phyloP scores from a whole-genome alignment of 2,329 filamentous ascomycete species.

The Chrysoporthe deuterocubensis region DNA sequence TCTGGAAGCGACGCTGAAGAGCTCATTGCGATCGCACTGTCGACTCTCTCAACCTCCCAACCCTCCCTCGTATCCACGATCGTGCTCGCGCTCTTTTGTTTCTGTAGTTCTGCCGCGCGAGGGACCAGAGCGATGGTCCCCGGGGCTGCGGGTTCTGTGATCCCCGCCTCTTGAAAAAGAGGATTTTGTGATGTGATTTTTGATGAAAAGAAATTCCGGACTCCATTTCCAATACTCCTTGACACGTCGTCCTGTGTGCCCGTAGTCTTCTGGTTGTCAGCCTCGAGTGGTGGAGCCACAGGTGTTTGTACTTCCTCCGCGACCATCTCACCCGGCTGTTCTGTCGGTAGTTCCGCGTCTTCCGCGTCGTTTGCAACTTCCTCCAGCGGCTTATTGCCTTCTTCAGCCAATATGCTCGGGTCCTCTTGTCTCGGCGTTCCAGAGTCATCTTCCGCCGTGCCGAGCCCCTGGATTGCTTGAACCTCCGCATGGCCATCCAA shows the following conservation, averaged over 20 bases:
- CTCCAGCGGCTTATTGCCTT: not conserved
- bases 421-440: not conserved
- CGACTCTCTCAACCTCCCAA: conserved; percentile 21
- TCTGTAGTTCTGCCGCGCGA: conserved; percentile 29
- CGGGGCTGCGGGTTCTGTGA: conserved; percentile 30
- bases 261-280: conserved; percentile 3
- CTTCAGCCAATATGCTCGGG: conserved; percentile 30
- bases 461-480: not conserved
- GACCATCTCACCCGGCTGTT: not conserved
- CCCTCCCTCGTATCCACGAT: conserved; percentile 22
- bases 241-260: conserved; percentile 7
- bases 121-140: conserved; percentile 28
- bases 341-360: conserved; percentile 7
- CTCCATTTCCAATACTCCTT: conserved; percentile 12
- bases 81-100: conserved; percentile 27
- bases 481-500: not conserved
- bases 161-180: conserved; percentile 30
- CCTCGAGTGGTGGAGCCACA: not conserved
- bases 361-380: not conserved
- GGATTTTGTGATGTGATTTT: conserved; percentile 20
- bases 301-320: conserved; percentile 2
- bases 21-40: conserved; percentile 27
- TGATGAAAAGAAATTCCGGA: conserved; percentile 14
- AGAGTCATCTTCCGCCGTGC: conserved; percentile 23
- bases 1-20: conserved; percentile 18